A percentile compares a stretch with the other conserved stretches of the same genome.
These are phyloP conservation scores for Globisporangium middletonii DNA, from an alignment of 352 stramenopile species.

Conservation along the genomic window DNA sequence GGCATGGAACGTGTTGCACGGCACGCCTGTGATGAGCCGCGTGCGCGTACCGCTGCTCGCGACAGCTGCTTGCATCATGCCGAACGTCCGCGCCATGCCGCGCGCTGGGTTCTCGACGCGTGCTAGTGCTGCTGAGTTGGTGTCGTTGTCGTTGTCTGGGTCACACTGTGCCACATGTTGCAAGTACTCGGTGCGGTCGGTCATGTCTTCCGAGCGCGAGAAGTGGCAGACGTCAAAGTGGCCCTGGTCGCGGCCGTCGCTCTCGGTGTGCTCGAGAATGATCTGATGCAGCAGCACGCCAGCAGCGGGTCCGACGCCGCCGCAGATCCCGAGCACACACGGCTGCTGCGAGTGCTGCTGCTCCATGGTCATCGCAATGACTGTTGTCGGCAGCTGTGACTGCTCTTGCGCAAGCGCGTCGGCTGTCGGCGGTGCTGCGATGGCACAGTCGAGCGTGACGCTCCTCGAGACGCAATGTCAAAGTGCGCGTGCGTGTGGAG, in stretches of 20 bases:
- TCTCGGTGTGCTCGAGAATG: constrained; percentile 67
- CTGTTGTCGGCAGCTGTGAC: neutral
- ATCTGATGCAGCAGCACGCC: constrained; percentile 68
- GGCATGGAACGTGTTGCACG: constrained; percentile 77
- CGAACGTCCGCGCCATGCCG: constrained; percentile 69
- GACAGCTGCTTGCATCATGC: constrained; percentile 57
- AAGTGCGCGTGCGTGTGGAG: neutral
- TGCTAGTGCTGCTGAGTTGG: neutral
- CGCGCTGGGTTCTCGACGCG: constrained; percentile 59
- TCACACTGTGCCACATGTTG: constrained; percentile 14
- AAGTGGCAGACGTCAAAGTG: constrained; percentile 69
- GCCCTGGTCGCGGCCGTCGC: constrained; percentile 50
- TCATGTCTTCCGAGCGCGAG: constrained; percentile 72
- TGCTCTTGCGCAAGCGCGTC: neutral
- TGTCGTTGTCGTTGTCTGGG: neutral
- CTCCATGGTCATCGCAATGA: neutral
- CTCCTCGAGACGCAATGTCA: neutral
- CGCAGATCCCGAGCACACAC: constrained; percentile 63
- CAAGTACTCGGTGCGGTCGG: constrained; percentile 61
- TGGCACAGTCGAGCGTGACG: neutral
- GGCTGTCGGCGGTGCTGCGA: neutral
- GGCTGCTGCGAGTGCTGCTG: neutral
- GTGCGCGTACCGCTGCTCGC: constrained; percentile 4
- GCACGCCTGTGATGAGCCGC: constrained; percentile 52
- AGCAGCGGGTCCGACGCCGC: constrained; percentile 60